A percentile compares a stretch with the other conserved stretches of the same genome.
Evolutionary conservation across 2,329 filamentous ascomycete genomes (phyloP).

Genomic region (Pseudogymnoascus pannorum): DNA sequence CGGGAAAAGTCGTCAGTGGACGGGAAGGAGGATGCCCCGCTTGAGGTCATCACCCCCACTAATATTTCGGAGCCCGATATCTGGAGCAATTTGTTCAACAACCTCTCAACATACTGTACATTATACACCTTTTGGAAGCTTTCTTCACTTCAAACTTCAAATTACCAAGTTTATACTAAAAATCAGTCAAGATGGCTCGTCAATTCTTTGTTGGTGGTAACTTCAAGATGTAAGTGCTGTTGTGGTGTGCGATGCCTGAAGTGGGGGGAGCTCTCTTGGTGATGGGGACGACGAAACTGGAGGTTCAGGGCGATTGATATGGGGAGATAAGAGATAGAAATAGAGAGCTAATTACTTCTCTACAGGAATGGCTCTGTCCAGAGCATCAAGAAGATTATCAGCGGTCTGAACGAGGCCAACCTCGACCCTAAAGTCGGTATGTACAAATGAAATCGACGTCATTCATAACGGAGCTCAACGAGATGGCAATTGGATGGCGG

Average conservation of each 20-base stretch:
- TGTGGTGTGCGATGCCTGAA: background rate
- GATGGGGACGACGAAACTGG: background rate
- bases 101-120: constrained; percentile 1
- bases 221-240: constrained; percentile 84
- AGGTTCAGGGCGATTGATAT: background rate
- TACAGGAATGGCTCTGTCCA: constrained; percentile 85
- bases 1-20: constrained; percentile 1
- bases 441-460: constrained; percentile 26
- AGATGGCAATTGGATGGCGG: background rate
- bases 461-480: constrained; percentile 3
- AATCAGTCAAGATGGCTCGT: constrained; percentile 61
- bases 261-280: background rate
- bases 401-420: constrained; percentile 78
- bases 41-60: constrained; percentile 9
- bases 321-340: background rate
- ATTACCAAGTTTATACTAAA: constrained; percentile 1
- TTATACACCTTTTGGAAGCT: background rate
- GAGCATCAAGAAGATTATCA: constrained; percentile 85
- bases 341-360: background rate
- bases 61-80: constrained; percentile 1
- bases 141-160: background rate
- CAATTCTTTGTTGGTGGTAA: constrained; percentile 98
- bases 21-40: constrained; percentile 2
- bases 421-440: constrained; percentile 69
- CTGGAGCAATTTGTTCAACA: constrained; percentile 7